Base-by-base conservation (phyloP, 148 eudicot species). In the Oxyria digyna region DNA sequence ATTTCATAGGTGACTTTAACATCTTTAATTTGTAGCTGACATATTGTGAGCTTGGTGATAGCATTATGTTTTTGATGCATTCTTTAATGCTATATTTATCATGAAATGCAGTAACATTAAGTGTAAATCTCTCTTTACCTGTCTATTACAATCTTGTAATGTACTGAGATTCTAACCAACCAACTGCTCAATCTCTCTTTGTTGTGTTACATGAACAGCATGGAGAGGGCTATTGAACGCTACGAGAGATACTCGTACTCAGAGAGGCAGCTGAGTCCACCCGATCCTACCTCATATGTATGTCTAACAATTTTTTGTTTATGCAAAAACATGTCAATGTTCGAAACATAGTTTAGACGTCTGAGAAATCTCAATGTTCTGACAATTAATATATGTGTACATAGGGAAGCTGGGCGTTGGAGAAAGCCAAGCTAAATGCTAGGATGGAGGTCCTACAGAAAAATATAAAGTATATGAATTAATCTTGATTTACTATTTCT, bases 401-500 rank as follows among this genome's bases (percentile, higher is more conserved):
- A 18, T 71, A 91, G 97, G 90, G 72, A 72, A 91, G 86, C 74
- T 91, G 90, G 97, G 73, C 73, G 69, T 62, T 91, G 71, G 96
- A 91, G 68, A 83, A 76, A 72, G 92, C 92, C 29, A 91, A 89
- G 76, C 96, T 91, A 64, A 87, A 89, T 85, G 88, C 86, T 2
- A 85, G 87, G 72, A 68, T 89, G 72, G 97, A 89, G 62, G 80
- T 85, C 74, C 78, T 89, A 68, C 87, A 89, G 62, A 85, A 75
- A 71, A 87, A 85, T 48, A 84, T 84, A 6, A 89, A 73, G 96
- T 87, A 59, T 37, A 37, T 18, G 8, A 13, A 66, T 35, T 23
- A 65, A 35, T 20, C 17, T 66, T 11, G 17, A 11, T 66, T 14
- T 66, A 24, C 18, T 14, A 18, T 11, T 66, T 52, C 29, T 7